A percentile compares a stretch with the other conserved stretches of the same genome.
Conservation (phyloP, 495 filamentous ascomycete species). For the Penicillium mononematosum region DNA sequence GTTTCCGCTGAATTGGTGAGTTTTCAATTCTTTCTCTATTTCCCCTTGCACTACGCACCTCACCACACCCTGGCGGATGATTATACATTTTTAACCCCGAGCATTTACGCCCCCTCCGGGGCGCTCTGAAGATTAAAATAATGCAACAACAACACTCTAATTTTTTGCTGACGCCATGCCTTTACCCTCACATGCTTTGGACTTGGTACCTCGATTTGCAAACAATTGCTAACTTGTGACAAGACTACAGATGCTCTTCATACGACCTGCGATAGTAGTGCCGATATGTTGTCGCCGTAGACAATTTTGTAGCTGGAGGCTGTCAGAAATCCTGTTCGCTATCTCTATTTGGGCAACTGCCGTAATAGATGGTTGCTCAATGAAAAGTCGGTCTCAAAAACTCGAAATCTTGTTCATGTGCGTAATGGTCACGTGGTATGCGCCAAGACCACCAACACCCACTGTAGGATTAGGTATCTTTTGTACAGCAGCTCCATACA, state of each 20-base stretch:
- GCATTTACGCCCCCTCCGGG: conserved; percentile 31
- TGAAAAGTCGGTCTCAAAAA: conserved; percentile 4
- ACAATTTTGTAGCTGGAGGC: conserved; percentile 5
- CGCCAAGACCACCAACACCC: too few relatives aligned
- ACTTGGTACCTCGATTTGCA: conserved; percentile 9
- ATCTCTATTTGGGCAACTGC: conserved; percentile 4
- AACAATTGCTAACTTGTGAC: conserved; percentile 32
- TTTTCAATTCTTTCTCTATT: conserved; percentile 16
- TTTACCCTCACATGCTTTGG: conserved; percentile 18
- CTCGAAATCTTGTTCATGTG: neutral
- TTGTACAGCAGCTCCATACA: too few relatives aligned
- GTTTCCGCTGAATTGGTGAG: conserved; percentile 33
- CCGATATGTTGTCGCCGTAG: conserved; percentile 13
- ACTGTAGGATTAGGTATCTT: too few relatives aligned
- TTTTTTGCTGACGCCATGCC: conserved; percentile 58
- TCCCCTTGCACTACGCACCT: neutral
- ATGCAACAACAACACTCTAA: conserved; percentile 63
- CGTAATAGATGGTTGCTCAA: conserved; percentile 13
- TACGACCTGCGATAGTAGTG: conserved; percentile 7
- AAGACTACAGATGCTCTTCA: conserved; percentile 19
- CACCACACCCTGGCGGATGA: conserved; percentile 44
- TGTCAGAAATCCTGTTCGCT: conserved; percentile 2
- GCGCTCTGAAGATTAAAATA: conserved; percentile 50
- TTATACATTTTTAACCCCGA: conserved; percentile 61
- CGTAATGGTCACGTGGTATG: too few relatives aligned